Base-by-base conservation (phyloP, 2,329 filamentous ascomycete species). In the Domatiomyces catenatus region DNA sequence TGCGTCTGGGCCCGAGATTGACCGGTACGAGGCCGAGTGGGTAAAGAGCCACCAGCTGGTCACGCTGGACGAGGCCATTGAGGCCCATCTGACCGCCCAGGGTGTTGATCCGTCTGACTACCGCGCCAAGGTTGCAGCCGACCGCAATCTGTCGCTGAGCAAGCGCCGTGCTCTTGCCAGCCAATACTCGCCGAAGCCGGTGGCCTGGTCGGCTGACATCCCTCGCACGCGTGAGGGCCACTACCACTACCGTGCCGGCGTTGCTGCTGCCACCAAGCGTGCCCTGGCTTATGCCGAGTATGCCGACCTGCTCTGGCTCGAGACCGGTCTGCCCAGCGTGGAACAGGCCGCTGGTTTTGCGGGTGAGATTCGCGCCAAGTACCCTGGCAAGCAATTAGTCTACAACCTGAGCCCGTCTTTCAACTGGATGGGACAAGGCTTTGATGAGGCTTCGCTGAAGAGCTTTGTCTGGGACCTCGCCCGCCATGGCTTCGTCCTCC, bases 401-500 rank as follows among this genome's bases (percentile, higher is more conserved):
- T 98, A 98, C 72, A 98, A 98, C 70, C 77, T 98, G 1, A 89
- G 83, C 3, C 92, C 92, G 1, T 94, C 86, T 7, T 98, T 98
- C 76, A 96, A 98, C 74, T 98, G 92, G 92, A 92, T 93, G 80
- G 81, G 81, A 8, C 89, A 96, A 64, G 92, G 90, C 26, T 98
- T 96, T 69, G 83, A 78, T 2, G 80, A 88, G 56, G 81, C 80
- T 54, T 83, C 83, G 5, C 75, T 98, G 50, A 87, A 84, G 70
- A 87, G 79, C 5, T 98, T 98, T 67, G 85, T 98, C 60, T 96
- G 90, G 90, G 90, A 96, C 66, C 80, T 98, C 57, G 92, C 89
- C 7, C 80, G 82, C 64, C 84, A 95, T 61, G 90, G 90, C 36
- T 83, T 81, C 58, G 73, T 80, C 20, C 68, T 83, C 50, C 79